A percentile compares a stretch with the other conserved stretches of the same genome.
Conservation (phyloP, 2,329 filamentous ascomycete genomes). For the Neofusicoccum cordaticola region DNA sequence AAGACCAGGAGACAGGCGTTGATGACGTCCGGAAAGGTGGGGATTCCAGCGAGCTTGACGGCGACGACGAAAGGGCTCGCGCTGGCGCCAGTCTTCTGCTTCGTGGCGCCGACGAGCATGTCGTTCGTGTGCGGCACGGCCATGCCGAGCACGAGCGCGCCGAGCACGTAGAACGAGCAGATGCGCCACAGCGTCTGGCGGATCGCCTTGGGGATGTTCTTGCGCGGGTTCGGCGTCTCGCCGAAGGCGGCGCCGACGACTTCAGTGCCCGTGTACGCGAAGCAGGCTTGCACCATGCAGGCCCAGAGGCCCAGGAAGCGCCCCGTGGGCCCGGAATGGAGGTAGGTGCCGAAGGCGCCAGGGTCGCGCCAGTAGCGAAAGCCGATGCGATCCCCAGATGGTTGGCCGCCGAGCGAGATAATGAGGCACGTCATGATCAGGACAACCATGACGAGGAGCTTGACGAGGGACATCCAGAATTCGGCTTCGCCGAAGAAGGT, state of each 20-base stretch:
- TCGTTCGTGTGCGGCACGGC: constrained; percentile 55
- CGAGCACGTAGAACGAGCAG: constrained; percentile 42
- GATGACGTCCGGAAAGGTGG: constrained; percentile 37
- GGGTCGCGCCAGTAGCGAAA: constrained; percentile 63
- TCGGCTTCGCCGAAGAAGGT: constrained; percentile 41
- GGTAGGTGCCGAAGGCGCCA: constrained; percentile 53
- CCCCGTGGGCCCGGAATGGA: constrained; percentile 19
- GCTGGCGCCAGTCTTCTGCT: constrained; percentile 38
- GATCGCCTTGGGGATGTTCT: constrained; percentile 61
- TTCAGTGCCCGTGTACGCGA: constrained; percentile 66
- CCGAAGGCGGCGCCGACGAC: constrained; percentile 48
- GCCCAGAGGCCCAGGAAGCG: constrained; percentile 51
- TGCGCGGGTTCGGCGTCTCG: constrained; percentile 61
- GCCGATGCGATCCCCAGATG: constrained; percentile 57
- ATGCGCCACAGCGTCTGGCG: constrained; percentile 46
- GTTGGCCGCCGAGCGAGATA: constrained; percentile 40
- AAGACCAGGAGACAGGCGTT: constrained; percentile 20
- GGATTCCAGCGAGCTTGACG: constrained; percentile 42
- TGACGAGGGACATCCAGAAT: constrained; percentile 45
- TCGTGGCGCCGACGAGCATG: constrained; percentile 41
- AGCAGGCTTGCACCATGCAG: constrained; percentile 61
- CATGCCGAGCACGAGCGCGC: constrained; percentile 55
- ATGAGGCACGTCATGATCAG: constrained; percentile 45
- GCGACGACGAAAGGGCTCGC: constrained; percentile 58
- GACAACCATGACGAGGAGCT: constrained; percentile 41